Evolutionary conservation across 2,329 filamentous ascomycete species (phyloP).

Genomic region (Parastagonospora avenae): DNA sequence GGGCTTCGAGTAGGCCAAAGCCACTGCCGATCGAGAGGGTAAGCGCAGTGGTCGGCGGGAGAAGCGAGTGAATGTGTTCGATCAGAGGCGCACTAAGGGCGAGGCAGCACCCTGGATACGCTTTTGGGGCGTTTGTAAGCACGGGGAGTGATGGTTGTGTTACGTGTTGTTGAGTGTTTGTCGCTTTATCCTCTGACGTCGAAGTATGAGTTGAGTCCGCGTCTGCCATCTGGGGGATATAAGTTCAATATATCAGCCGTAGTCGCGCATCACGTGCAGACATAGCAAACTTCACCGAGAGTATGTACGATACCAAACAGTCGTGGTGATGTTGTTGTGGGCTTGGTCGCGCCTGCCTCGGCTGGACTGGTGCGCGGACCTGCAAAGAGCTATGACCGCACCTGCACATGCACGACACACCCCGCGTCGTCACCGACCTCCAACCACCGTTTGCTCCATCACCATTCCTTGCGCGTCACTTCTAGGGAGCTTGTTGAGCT

Average conservation of each 20-base stretch:
- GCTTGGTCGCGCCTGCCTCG: background rate
- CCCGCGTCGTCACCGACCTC: slow-evolving; percentile 10
- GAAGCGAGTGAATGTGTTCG: slow-evolving; percentile 23
- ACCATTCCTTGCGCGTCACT: slow-evolving; percentile 11
- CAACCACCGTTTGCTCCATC: slow-evolving; percentile 17
- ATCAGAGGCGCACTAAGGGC: slow-evolving; percentile 41
- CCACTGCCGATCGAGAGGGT: slow-evolving; percentile 57
- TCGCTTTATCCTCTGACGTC: background rate
- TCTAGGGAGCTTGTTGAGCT: slow-evolving; percentile 8
- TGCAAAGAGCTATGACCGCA: slow-evolving; percentile 24
- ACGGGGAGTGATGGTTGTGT: slow-evolving; percentile 13
- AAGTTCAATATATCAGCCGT: too few species aligned
- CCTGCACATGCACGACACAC: slow-evolving; percentile 10
- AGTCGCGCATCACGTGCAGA: too few species aligned
- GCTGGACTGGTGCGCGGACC: background rate
- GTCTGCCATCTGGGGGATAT: too few species aligned
- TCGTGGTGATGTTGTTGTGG: background rate
- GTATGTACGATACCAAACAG: background rate
- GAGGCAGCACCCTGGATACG: slow-evolving; percentile 44
- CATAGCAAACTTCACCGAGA: too few species aligned
- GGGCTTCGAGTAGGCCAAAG: slow-evolving; percentile 56
- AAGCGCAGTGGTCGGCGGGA: slow-evolving; percentile 28
- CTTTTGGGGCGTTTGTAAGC: slow-evolving; percentile 23
- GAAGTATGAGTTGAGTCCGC: background rate
- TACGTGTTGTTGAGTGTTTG: slow-evolving; percentile 1